Percentiles rank a stretch among this genome's conserved stretches.
These are phyloP conservation scores for Tolypocladium nubicola DNA, from an alignment of 2,329 filamentous ascomycete species.

Conservation along the genomic window DNA sequence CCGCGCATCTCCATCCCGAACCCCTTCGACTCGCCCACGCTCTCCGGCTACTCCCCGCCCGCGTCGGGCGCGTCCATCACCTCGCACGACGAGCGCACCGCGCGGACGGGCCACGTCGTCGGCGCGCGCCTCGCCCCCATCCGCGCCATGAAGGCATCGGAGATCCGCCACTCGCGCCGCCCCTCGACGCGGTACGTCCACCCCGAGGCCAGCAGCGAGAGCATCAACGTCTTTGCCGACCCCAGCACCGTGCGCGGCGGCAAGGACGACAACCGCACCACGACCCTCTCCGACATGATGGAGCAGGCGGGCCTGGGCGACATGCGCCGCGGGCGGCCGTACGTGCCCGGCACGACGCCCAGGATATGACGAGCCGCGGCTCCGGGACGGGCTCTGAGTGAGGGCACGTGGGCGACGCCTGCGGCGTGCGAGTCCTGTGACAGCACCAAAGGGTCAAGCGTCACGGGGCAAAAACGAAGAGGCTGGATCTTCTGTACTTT, in stretches of 20 bases:
- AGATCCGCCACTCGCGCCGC: slow-evolving; percentile 10
- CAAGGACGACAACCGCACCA: slow-evolving; percentile 21
- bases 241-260: slow-evolving; percentile 25
- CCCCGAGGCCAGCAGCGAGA: slow-evolving; percentile 34
- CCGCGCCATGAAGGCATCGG: slow-evolving; percentile 25
- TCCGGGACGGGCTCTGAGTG: too few relatives aligned
- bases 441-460: too few relatives aligned
- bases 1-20: slow-evolving; percentile 22
- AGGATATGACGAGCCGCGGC: slow-evolving; percentile 11
- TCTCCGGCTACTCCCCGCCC: slow-evolving; percentile 11
- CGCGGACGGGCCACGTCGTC: slow-evolving; percentile 15
- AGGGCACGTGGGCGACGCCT: not conserved
- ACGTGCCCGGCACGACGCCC: slow-evolving; percentile 27
- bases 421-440: not conserved
- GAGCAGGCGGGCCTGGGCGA: slow-evolving; percentile 32
- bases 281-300: slow-evolving; percentile 45
- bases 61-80: slow-evolving; percentile 8
- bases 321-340: slow-evolving; percentile 29
- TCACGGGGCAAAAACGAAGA: not conserved
- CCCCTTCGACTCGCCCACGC: slow-evolving; percentile 22
- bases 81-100: slow-evolving; percentile 14
- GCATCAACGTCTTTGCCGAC: slow-evolving; percentile 44
- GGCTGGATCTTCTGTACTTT: not conserved
- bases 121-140: slow-evolving; percentile 22
- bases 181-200: slow-evolving; percentile 22